These are phyloP conservation scores for Trametes villosa DNA, from an alignment of 768 basidiomycete genomes.

Conservation along the genomic window DNA sequence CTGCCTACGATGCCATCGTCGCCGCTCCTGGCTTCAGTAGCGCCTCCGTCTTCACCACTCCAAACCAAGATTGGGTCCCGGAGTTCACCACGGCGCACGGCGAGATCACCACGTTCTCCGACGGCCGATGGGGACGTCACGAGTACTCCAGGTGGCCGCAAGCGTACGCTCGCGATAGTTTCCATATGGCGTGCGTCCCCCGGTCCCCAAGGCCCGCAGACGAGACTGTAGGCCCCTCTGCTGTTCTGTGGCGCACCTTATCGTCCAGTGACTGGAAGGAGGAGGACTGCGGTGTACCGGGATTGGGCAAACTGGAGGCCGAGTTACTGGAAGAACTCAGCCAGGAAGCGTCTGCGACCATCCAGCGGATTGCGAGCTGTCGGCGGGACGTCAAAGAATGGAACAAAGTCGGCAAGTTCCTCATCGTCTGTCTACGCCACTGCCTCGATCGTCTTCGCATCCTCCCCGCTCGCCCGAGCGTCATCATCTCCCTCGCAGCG, in stretches of 20 bases:
- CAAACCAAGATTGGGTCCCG: background rate
- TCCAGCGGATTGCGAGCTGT: background rate
- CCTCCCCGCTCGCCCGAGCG: background rate
- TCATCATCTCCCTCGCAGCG: slow-evolving; percentile 1
- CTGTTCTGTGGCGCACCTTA: background rate
- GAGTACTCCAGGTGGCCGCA: background rate
- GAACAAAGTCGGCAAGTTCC: background rate
- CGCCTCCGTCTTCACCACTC: background rate
- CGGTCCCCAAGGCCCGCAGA: too few species aligned
- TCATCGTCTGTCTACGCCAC: background rate
- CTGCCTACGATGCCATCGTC: background rate
- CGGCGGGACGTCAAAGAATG: too few species aligned
- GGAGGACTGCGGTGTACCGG: background rate
- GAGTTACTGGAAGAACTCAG: background rate
- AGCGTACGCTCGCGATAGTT: background rate
- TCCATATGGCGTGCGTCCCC: slow-evolving; percentile 1
- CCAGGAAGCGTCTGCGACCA: background rate
- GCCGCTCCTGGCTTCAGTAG: background rate
- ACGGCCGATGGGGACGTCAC: background rate
- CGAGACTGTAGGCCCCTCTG: too few species aligned
- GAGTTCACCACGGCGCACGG: background rate
- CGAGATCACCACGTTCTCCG: background rate
- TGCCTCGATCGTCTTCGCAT: background rate
- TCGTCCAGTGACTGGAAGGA: background rate
- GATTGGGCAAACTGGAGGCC: background rate